phyloP scores from a whole-genome alignment of 129 eudicot genomes.

The Pulicaria dysenterica region DNA sequence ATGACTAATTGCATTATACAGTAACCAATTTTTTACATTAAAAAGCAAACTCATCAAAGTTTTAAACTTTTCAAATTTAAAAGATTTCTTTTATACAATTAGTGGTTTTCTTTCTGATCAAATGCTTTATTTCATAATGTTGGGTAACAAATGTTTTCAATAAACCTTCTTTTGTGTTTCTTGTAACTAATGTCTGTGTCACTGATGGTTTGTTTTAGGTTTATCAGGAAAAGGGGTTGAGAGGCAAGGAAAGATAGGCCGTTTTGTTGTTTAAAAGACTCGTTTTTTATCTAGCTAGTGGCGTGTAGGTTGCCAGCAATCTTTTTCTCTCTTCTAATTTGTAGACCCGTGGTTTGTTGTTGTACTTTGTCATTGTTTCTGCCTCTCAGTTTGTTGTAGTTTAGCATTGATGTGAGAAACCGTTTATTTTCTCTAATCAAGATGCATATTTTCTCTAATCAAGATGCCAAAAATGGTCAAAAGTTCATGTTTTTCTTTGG shows the following conservation, averaged over 20 bases:
- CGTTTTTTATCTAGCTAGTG: constrained; percentile 26
- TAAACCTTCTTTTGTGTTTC: constrained; percentile 14
- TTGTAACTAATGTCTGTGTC: constrained; percentile 12
- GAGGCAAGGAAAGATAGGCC: constrained; percentile 53
- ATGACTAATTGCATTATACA: background rate
- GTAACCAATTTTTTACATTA: background rate
- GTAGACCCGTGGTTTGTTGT: constrained; percentile 41
- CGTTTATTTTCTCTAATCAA: constrained; percentile 13
- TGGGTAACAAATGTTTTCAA: constrained; percentile 1
- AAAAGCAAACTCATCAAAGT: background rate
- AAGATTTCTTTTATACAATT: background rate
- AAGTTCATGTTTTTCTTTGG: background rate
- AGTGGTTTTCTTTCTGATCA: background rate
- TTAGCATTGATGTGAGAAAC: constrained; percentile 31
- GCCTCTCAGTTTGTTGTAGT: constrained; percentile 31
- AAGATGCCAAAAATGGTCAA: constrained; percentile 11
- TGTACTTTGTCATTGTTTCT: constrained; percentile 26
- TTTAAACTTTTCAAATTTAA: background rate
- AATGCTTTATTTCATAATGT: background rate
- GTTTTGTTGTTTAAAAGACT: constrained; percentile 5
- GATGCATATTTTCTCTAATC: constrained; percentile 10
- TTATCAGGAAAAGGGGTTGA: constrained; percentile 57
- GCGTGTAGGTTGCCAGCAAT: constrained; percentile 27
- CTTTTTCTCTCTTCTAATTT: constrained; percentile 15
- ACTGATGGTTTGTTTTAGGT: constrained; percentile 45